Base-by-base conservation (phyloP, 345 rosid genomes). In the Boechera stricta region DNA sequence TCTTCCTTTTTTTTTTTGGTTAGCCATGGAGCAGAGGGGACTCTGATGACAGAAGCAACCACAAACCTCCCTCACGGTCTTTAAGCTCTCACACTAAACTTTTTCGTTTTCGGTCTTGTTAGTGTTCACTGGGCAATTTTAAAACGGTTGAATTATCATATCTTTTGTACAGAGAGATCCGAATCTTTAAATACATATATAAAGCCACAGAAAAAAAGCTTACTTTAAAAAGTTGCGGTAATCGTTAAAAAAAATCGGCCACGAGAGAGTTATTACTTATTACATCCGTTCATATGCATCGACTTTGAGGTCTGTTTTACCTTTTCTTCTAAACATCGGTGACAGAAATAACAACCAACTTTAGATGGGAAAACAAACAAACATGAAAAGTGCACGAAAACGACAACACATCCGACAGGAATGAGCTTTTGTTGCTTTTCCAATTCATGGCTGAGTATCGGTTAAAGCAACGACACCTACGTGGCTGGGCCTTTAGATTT, bases 11-110 rank as follows among this genome's bases (percentile, higher is more conserved):
- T 58, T 58, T 4, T 70, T 29, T 67, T 49, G 51, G 74, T 79
- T 85, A 94, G 99, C 82, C 82, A 90, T 64, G 97, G 92, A 64
- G 80, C 89, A 2, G 98, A 87, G 71, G 93, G 87, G 74, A 55
- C 85, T 59, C 69, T 80, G 4, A 66, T 59, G 26, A 86, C 59
- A 48, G 95, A 89, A 41, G 81, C 85, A 71, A 87, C 73, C 44
- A 26, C 76, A 71, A 76, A 90, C 77, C 98, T 90, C 18, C 98
- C 96, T 7, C 98, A 84, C 53, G 91, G 88, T 31, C 81, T 79
- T 53, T 94, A 84, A 79, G 24, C 57, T 33, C 49, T 24, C 83
- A 67, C 77, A 47, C 45, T 18, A 8, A 11, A 49, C 16, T 29
- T 52, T 1, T 61, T 51, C 32, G 7, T 3, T 60, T 33, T 10